phyloP scores from a whole-genome alignment of 805 yeast species.

The Vanderwaltozyma tropicalis region DNA sequence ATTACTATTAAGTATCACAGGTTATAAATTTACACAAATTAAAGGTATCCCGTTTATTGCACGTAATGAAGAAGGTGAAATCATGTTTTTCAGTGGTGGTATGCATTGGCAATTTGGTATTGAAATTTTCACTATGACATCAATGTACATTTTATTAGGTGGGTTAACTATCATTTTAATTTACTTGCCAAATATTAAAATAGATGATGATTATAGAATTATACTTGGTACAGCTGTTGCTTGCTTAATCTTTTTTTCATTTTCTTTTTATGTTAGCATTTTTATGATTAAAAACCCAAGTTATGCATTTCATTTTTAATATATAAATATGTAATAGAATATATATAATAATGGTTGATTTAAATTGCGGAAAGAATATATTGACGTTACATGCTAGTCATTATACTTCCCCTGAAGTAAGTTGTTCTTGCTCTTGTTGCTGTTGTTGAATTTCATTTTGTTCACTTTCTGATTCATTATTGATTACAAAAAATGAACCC shows the following conservation, averaged over 20 bases:
- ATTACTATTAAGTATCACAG: conserved; percentile 40
- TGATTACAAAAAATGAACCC: conserved; percentile 73
- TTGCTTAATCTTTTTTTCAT: conserved; percentile 10
- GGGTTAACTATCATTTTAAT: conserved; percentile 33
- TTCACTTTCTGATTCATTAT: conserved; percentile 66
- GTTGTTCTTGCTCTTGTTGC: background rate
- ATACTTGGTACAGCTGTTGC: conserved; percentile 11
- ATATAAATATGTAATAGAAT: too few species aligned
- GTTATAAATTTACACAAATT: conserved; percentile 54
- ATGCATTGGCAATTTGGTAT: conserved; percentile 59
- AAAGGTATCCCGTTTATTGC: conserved; percentile 55
- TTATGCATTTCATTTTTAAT: conserved; percentile 16
- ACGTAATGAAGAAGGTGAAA: conserved; percentile 37
- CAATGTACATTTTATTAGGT: conserved; percentile 40
- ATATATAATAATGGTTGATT: too few species aligned
- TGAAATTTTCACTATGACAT: conserved; percentile 47
- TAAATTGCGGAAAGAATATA: too few species aligned
- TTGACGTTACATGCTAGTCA: too few species aligned
- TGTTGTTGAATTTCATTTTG: conserved; percentile 3
- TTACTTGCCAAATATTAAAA: conserved; percentile 24
- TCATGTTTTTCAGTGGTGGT: conserved; percentile 56
- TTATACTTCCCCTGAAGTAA: background rate
- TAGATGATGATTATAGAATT: conserved; percentile 12
- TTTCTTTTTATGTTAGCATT: conserved; percentile 19
- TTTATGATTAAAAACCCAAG: conserved; percentile 22